These are phyloP conservation scores for Porodaedalea pini DNA, from an alignment of 1,284 basidiomycete genomes.

Conservation along the genomic window DNA sequence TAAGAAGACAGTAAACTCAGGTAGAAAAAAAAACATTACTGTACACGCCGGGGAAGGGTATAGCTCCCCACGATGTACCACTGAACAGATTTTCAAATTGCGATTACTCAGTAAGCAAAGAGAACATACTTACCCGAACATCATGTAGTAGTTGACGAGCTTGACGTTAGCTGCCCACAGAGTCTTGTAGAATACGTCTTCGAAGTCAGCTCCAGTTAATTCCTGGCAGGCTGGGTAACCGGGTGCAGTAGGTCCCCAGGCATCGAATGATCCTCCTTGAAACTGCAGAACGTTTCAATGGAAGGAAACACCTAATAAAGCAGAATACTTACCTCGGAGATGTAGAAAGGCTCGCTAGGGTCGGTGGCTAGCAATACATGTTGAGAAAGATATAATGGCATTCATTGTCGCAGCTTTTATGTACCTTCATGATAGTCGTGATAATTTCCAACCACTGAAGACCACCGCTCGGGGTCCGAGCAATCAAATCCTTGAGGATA, in stretches of 20 bases:
- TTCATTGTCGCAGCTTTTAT: constrained; percentile 23
- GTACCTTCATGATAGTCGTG: constrained; percentile 32
- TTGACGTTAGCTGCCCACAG: constrained; percentile 31
- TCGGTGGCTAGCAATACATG: constrained; percentile 15
- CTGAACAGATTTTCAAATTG: constrained; percentile 20
- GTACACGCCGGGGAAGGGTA: constrained; percentile 31
- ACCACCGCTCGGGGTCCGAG: constrained; percentile 60
- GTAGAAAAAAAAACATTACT: constrained; percentile 16
- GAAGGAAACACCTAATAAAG: background rate
- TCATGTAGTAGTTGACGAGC: constrained; percentile 32
- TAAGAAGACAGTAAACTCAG: constrained; percentile 28
- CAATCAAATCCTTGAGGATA: constrained; percentile 76
- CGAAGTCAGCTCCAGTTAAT: constrained; percentile 30
- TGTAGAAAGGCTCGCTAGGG: constrained; percentile 31
- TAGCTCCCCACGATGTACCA: constrained; percentile 33
- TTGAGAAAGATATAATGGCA: background rate
- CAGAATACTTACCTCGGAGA: constrained; percentile 32
- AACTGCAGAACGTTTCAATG: background rate
- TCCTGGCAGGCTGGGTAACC: constrained; percentile 27
- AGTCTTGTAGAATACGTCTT: constrained; percentile 31
- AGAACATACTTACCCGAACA: constrained; percentile 24
- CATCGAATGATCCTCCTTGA: constrained; percentile 30
- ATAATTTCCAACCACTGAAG: constrained; percentile 42
- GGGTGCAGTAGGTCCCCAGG: constrained; percentile 24
- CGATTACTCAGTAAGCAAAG: background rate